Percentiles rank a stretch among this genome's conserved stretches.
Evolutionary conservation across 352 stramenopile genomes (phyloP).

Genomic region (Globisporangium cystogenes): DNA sequence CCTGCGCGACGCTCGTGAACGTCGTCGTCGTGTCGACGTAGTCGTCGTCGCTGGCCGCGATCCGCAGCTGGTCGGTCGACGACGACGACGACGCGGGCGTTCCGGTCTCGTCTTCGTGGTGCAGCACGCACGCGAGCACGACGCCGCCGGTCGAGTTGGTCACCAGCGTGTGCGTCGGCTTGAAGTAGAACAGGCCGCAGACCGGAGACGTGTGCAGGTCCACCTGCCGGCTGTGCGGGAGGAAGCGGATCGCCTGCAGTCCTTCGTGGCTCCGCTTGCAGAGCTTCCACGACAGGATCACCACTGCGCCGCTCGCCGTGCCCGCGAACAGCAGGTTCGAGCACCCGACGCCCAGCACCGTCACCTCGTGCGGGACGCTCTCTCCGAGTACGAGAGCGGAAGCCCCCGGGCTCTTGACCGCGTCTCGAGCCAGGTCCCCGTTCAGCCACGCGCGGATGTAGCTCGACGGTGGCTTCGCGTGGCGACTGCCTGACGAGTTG

Average conservation of each 20-base stretch:
- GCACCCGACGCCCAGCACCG: slow-evolving; percentile 31
- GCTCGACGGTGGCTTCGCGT: slow-evolving; percentile 5
- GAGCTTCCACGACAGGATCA: slow-evolving; percentile 45
- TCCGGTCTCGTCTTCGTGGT: slow-evolving; percentile 1
- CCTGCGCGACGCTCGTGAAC: slow-evolving; percentile 30
- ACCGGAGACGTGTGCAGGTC: slow-evolving; percentile 50
- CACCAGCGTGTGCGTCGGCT: slow-evolving; percentile 23
- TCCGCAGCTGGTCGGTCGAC: slow-evolving; percentile 4
- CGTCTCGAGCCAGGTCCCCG: slow-evolving; percentile 35
- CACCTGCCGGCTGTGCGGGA: slow-evolving; percentile 20
- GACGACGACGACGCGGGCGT: not conserved
- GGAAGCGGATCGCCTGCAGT: slow-evolving; percentile 21
- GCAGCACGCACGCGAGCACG: slow-evolving; percentile 31
- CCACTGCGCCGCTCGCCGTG: slow-evolving; percentile 30
- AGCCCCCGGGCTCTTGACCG: slow-evolving; percentile 14
- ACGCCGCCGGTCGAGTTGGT: slow-evolving; percentile 34
- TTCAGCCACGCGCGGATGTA: slow-evolving; percentile 53
- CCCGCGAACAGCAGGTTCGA: slow-evolving; percentile 40
- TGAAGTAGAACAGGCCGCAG: slow-evolving; percentile 32
- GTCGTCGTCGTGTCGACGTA: slow-evolving; percentile 11
- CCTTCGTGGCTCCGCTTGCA: slow-evolving; percentile 18
- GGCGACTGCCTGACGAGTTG: not conserved
- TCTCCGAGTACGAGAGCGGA: slow-evolving; percentile 7
- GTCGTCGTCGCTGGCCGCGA: slow-evolving; percentile 5
- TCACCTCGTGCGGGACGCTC: slow-evolving; percentile 29